Evolutionary conservation across 371 early-diverging fungal species (phyloP).

Genomic region (Mucor racemosus): DNA sequence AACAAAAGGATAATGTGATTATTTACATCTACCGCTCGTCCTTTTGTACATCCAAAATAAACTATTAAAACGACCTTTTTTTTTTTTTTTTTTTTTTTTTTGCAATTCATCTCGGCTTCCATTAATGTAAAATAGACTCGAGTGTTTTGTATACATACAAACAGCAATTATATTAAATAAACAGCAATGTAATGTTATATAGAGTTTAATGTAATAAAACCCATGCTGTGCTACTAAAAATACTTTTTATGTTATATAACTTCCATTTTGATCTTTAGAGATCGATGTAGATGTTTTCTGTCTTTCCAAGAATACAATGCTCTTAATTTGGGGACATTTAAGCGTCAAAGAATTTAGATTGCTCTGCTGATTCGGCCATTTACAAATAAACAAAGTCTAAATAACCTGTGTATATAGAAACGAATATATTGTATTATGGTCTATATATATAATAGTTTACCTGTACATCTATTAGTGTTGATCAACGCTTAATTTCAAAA

Average conservation of each 20-base stretch:
- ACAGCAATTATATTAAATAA: too few relatives aligned
- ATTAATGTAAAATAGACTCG: not conserved
- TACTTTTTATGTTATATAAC: not conserved
- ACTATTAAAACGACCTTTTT: conserved; percentile 2
- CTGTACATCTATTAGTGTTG: too few relatives aligned
- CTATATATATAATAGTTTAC: too few relatives aligned
- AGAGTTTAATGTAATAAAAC: too few relatives aligned
- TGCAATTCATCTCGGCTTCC: not conserved
- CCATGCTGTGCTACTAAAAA: not conserved
- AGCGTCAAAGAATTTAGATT: not conserved
- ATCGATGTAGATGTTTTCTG: not conserved
- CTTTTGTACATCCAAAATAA: conserved; percentile 2
- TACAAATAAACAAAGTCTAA: not conserved
- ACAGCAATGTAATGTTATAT: too few relatives aligned
- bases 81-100: too few relatives aligned
- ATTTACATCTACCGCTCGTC: not conserved
- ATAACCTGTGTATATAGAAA: not conserved
- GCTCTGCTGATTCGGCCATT: not conserved
- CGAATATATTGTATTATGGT: too few relatives aligned
- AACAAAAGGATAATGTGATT: conserved; percentile 2
- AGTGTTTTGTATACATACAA: not conserved
- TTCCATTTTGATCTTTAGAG: conserved; percentile 4
- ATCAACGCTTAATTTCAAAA: too few relatives aligned
- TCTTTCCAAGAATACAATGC: not conserved
- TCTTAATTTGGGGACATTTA: not conserved